Evolutionary conservation across 805 yeast species (phyloP), one percentile per base, ranked within the genome.

Genomic region (Candida broadrunensis): DNA sequence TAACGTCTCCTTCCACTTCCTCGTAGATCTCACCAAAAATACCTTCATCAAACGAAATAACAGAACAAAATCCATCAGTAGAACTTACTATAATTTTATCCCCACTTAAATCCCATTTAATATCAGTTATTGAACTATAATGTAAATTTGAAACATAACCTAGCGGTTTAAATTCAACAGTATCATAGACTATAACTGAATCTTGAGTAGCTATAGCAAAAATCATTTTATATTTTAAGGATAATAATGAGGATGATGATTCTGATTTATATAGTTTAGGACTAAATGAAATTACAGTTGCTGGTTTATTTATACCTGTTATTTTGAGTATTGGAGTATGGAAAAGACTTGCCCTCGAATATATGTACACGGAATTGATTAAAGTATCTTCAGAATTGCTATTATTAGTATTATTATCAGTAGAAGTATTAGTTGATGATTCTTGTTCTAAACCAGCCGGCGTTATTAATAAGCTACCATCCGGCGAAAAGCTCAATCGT

Each of bases 131-230:
- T 1, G 93, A 80, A 2, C 95, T 82, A 54, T 90, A 90, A 57
- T 93, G 99, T 37, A 93, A 68, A 52, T 88, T 88, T 0, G 86
- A 75, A 2, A 84, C 83, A 12, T 78, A 65, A 4, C 90, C 93
- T 17, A 93, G 53, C 2, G 97, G 95, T 41, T 72, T 61, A 19
- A 70, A 52, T 24, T 73, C 70, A 46, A 82, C 85, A 0, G 98
- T 91, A 49, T 88, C 95, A 61, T 87, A 93, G 2, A 93, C 65
- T 7, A 84, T 54, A 11, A 93, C 84, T 12, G 90, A 76, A 56
- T 88, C 96, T 42, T 87, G 89, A 0, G 97, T 90, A 0, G 97
- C 98, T 15, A 93, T 85, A 0, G 97, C 98, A 65, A 85, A 90
- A 1, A 91, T 65, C 80, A 93, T 77, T 46, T 88, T 77, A 55